Conservation (phyloP, 2,329 filamentous ascomycete species). For the Talaromyces sp. region DNA sequence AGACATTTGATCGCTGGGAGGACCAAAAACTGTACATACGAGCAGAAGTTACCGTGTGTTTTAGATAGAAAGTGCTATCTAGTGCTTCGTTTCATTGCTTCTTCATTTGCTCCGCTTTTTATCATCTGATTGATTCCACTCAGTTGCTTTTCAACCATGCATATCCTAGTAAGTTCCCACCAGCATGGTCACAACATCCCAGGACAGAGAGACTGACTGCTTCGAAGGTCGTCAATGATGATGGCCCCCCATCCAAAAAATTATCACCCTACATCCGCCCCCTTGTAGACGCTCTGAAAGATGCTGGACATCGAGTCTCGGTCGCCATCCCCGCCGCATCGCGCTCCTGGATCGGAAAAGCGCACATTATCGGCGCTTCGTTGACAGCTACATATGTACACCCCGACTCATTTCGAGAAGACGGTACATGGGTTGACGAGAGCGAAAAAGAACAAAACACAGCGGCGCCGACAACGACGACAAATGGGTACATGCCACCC, state of each 20-base stretch:
- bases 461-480: not conserved
- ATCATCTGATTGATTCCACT: not conserved
- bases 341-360: constrained; percentile 94
- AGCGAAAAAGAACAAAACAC: not conserved
- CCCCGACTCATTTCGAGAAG: constrained; percentile 52
- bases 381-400: constrained; percentile 78
- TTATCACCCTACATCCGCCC: constrained; percentile 73
- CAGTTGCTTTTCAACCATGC: constrained; percentile 6
- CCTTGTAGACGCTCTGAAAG: constrained; percentile 65
- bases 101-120: not conserved
- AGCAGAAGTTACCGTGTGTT: not conserved
- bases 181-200: not conserved
- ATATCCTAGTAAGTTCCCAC: constrained; percentile 15
- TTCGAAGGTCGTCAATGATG: constrained; percentile 59
- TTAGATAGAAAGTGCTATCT: constrained; percentile 5
- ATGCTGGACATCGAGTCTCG: constrained; percentile 74
- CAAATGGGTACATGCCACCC: not conserved
- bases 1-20: not conserved
- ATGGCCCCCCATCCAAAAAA: constrained; percentile 68
- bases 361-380: constrained; percentile 83
- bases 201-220: not conserved
- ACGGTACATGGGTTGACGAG: constrained; percentile 50
- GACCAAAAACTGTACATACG: constrained; percentile 6
- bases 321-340: constrained; percentile 85
- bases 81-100: constrained; percentile 2